Percentiles rank a stretch among this genome's conserved stretches.
Conservation (phyloP, 306 rosid species). For the Datisca glomerata region DNA sequence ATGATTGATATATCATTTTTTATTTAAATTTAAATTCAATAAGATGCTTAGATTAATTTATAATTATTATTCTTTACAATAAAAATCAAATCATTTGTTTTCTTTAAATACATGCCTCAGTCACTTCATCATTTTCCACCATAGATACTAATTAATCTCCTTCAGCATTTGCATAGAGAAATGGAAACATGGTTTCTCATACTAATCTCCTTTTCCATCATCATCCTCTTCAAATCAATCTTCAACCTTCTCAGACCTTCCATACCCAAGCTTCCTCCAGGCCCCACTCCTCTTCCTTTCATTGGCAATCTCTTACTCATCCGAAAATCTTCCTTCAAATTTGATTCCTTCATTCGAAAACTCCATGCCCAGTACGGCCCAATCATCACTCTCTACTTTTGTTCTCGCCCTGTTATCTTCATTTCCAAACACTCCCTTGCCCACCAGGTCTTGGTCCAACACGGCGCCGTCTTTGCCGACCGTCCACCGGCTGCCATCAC, state of each 20-base stretch:
- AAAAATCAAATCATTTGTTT: no score
- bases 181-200: conserved; percentile 4
- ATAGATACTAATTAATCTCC: no score
- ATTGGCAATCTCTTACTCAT: conserved; percentile 7
- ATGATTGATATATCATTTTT: no score
- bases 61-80: no score
- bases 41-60: no score
- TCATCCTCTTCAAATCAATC: neutral
- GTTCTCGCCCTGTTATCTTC: conserved; percentile 13
- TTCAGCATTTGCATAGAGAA: neutral
- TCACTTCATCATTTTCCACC: no score
- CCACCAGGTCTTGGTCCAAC: conserved; percentile 6
- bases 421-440: conserved; percentile 7
- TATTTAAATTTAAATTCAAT: no score
- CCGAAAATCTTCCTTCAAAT: conserved; percentile 3
- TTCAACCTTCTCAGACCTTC: neutral
- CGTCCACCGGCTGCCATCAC: conserved; percentile 12
- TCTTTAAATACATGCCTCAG: no score
- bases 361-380: conserved; percentile 9
- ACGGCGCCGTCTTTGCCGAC: conserved; percentile 7
- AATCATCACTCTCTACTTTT: conserved; percentile 15
- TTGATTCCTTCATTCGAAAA: neutral
- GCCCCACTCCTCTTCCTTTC: conserved; percentile 11
- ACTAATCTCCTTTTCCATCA: neutral
- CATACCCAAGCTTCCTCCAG: conserved; percentile 12